Conservation (phyloP, 2,329 filamentous ascomycete species). For the Talaromyces sp. region DNA sequence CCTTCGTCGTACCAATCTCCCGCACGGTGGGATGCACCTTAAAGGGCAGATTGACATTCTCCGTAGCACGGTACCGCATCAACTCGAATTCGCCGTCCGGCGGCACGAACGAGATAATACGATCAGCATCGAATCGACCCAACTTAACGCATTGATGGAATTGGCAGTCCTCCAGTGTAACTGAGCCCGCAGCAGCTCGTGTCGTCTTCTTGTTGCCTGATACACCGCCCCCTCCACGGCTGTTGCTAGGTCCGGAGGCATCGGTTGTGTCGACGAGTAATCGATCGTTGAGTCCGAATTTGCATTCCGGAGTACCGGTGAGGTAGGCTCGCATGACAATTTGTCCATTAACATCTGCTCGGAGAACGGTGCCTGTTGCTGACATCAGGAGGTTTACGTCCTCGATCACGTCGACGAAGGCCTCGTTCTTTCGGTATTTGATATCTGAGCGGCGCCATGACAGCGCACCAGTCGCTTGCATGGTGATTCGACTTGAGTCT, state of each 20-base stretch:
- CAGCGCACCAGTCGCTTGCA: conserved; percentile 96
- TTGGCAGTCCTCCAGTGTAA: conserved; percentile 95
- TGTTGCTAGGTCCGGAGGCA: conserved; percentile 48
- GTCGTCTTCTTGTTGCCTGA: conserved; percentile 77
- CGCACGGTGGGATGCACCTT: conserved; percentile 99
- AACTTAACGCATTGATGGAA: conserved; percentile 99
- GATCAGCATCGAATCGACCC: conserved; percentile 92
- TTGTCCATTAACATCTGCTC: conserved; percentile 94
- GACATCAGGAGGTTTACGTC: conserved; percentile 99
- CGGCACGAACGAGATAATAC: conserved; percentile 95
- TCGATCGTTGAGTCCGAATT: conserved; percentile 96
- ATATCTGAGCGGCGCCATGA: conserved; percentile 98
- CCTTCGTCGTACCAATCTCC: conserved; percentile 93
- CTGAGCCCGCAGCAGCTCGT: conserved; percentile 90
- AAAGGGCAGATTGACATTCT: conserved; percentile 98
- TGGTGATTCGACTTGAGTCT: conserved; percentile 96
- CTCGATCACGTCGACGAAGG: conserved; percentile 98
- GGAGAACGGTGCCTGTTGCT: conserved; percentile 90
- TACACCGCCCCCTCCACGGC: conserved; percentile 60
- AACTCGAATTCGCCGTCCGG: conserved; percentile 98
- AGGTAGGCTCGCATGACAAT: conserved; percentile 99
- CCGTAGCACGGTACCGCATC: conserved; percentile 96
- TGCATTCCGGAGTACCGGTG: conserved; percentile 91
- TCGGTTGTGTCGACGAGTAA: conserved; percentile 82
- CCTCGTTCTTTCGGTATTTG: conserved; percentile 99